Evolutionary conservation across 148 eudicot species (phyloP).

Genomic region (Rhododendron williamsianum): DNA sequence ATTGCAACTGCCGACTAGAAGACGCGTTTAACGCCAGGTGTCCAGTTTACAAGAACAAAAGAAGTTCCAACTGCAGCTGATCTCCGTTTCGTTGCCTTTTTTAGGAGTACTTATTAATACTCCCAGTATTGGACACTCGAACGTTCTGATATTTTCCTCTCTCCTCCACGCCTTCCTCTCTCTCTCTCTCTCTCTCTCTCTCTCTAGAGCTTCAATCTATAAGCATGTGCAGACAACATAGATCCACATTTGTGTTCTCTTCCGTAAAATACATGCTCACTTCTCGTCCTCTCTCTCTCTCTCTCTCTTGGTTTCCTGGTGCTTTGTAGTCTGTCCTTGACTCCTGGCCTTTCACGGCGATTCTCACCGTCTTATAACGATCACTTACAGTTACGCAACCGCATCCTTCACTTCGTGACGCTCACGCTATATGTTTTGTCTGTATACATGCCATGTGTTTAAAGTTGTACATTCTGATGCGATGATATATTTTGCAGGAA

Average conservation of each 20-base stretch:
- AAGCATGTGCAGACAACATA: not conserved
- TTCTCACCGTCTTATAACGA: not conserved
- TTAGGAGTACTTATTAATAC: too few relatives aligned
- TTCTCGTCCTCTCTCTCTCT: not conserved
- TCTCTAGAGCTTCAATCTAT: not conserved
- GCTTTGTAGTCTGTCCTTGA: not conserved
- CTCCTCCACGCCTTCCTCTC: not conserved
- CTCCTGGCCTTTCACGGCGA: not conserved
- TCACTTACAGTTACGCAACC: not conserved
- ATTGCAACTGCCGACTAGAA: not conserved
- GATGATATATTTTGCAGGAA: not conserved
- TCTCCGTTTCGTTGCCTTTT: not conserved
- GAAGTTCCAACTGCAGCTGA: not conserved
- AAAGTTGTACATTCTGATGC: not conserved
- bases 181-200: conserved; percentile 1
- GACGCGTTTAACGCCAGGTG: not conserved
- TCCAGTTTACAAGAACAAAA: not conserved
- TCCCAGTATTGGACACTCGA: not conserved
- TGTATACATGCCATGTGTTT: not conserved
- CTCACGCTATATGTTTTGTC: not conserved
- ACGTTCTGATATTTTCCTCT: conserved; percentile 13
- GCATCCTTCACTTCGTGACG: not conserved
- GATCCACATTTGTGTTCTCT: not conserved
- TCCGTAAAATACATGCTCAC: not conserved
- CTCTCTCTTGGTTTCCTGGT: not conserved